These are phyloP conservation scores for Coriolopsis trogii DNA, from an alignment of 1,284 basidiomycete species.

Conservation along the genomic window DNA sequence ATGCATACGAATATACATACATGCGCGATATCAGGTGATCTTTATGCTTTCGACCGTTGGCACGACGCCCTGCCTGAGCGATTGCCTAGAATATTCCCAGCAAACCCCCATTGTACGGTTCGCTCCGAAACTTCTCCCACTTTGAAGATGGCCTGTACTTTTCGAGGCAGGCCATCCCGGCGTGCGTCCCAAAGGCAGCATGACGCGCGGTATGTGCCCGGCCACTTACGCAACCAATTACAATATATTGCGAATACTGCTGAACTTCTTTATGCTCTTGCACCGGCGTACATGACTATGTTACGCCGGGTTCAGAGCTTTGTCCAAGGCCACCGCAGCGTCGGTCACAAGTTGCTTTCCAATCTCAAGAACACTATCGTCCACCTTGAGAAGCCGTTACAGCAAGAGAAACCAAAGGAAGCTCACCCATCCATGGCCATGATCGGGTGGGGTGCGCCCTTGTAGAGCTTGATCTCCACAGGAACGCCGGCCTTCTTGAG, in stretches of 20 bases:
- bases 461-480: conserved; percentile 59
- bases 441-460: conserved; percentile 66
- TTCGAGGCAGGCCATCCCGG: too few species aligned
- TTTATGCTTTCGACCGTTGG: background rate
- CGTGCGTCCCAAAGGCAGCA: too few species aligned
- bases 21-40: conserved; percentile 4
- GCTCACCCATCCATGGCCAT: conserved; percentile 71
- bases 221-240: too few species aligned
- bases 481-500: conserved; percentile 55
- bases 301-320: conserved; percentile 41
- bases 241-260: background rate
- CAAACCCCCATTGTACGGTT: too few species aligned
- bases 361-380: conserved; percentile 50
- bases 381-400: too few species aligned
- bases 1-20: background rate
- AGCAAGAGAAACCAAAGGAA: background rate
- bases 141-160: background rate
- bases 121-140: background rate
- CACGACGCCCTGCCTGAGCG: conserved; percentile 2
- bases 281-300: background rate
- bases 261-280: background rate
- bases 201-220: too few species aligned
- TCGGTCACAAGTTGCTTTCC: conserved; percentile 59
- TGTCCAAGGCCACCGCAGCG: conserved; percentile 49
- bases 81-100: conserved; percentile 4